Evolutionary conservation across 768 basidiomycete genomes (phyloP).

Genomic region (Tulasnella sp.): DNA sequence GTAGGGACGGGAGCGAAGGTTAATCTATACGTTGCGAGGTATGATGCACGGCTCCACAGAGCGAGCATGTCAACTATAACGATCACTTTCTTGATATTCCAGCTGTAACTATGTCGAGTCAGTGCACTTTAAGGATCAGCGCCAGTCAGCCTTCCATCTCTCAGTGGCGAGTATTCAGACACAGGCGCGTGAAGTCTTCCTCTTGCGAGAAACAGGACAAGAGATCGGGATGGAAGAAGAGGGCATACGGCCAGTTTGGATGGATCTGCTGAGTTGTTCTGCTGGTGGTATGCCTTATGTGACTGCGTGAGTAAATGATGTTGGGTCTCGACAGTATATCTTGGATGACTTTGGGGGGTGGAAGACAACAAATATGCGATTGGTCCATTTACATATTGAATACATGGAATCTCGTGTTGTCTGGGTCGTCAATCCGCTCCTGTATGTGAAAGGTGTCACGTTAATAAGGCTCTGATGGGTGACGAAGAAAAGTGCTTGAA

Average conservation of each 20-base stretch:
- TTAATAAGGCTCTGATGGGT: too few relatives aligned
- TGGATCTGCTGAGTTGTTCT: slow-evolving; percentile 43
- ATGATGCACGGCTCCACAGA: neutral
- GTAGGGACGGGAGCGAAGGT: slow-evolving; percentile 18
- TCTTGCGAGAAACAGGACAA: slow-evolving; percentile 67
- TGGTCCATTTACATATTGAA: too few relatives aligned
- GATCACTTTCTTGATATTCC: neutral
- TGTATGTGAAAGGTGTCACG: too few relatives aligned
- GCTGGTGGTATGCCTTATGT: slow-evolving; percentile 7
- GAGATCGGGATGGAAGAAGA: slow-evolving; percentile 68
- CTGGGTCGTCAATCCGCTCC: too few relatives aligned
- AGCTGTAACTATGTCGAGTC: slow-evolving; percentile 74
- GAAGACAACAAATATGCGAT: too few relatives aligned
- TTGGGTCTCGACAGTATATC: too few relatives aligned
- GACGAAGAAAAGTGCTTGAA: too few relatives aligned
- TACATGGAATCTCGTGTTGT: too few relatives aligned
- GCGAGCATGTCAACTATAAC: neutral
- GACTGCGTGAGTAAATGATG: too few relatives aligned
- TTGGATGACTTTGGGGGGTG: too few relatives aligned
- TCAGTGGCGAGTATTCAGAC: slow-evolving; percentile 65
- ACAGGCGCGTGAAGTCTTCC: slow-evolving; percentile 51
- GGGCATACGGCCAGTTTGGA: slow-evolving; percentile 54
- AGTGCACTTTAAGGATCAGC: slow-evolving; percentile 45
- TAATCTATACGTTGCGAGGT: slow-evolving; percentile 36
- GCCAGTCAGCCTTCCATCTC: slow-evolving; percentile 39